These are phyloP conservation scores for Eimeria maxima DNA, from an alignment of 169 alveolate genomes.

Conservation along the genomic window DNA sequence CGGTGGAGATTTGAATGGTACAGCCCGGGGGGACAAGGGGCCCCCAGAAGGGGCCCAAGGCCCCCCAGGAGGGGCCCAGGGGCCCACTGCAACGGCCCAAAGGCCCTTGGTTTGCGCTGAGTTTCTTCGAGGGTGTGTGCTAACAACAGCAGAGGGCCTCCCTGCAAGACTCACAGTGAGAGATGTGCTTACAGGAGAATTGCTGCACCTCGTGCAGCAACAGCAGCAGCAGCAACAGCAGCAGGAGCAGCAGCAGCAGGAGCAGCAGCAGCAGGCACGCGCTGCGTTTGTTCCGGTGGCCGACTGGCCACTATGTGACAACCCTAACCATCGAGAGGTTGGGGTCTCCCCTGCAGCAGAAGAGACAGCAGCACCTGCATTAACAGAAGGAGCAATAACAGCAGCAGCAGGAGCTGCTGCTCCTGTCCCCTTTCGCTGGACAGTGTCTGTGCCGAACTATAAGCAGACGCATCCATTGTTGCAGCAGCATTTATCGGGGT, in stretches of 20 bases:
- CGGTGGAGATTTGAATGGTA: too few relatives aligned
- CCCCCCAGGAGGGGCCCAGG: neutral
- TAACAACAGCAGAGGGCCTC: constrained; percentile 60
- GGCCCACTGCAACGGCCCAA: too few relatives aligned
- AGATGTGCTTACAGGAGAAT: neutral
- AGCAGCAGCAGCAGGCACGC: constrained; percentile 9
- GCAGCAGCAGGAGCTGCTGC: constrained; percentile 1
- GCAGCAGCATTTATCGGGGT: constrained; percentile 42
- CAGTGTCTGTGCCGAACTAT: constrained; percentile 50
- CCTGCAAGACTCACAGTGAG: constrained; percentile 58
- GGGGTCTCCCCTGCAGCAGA: constrained; percentile 12
- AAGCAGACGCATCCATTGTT: constrained; percentile 10
- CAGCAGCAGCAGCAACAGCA: constrained; percentile 38
- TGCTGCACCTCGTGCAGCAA: constrained; percentile 63
- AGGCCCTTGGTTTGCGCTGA: constrained; percentile 51
- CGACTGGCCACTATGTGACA: constrained; percentile 42
- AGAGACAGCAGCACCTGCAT: neutral
- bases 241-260: constrained; percentile 40
- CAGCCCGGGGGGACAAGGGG: neutral
- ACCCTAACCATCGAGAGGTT: constrained; percentile 6
- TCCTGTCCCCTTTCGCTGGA: constrained; percentile 43
- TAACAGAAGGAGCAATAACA: neutral
- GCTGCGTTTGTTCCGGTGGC: constrained; percentile 1
- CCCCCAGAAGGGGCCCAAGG: neutral
- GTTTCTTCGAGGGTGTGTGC: constrained; percentile 49